A percentile compares a stretch with the other conserved stretches of the same genome.
These are phyloP conservation scores for Paraphoma sp. DNA, from an alignment of 2,329 filamentous ascomycete genomes.

Conservation along the genomic window DNA sequence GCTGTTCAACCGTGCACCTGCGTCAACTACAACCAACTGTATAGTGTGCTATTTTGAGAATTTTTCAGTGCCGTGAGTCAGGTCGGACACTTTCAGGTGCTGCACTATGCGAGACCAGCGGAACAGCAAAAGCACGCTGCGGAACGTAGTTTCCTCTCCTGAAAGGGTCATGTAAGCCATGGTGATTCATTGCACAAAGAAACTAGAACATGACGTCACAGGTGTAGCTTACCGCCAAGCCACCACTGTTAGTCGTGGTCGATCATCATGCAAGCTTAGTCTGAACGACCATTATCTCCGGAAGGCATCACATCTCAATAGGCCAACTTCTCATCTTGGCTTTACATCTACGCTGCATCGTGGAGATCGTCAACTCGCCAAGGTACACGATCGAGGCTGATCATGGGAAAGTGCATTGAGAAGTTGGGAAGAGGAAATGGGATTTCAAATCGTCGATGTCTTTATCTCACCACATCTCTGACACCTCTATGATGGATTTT, in stretches of 20 bases:
- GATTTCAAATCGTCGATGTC: background rate
- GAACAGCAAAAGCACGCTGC: too few species aligned
- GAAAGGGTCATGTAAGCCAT: too few species aligned
- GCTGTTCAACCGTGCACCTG: too few species aligned
- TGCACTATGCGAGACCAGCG: too few species aligned
- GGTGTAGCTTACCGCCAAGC: background rate
- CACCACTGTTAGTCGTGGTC: background rate
- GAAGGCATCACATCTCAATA: background rate
- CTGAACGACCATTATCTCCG: background rate
- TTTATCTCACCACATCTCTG: too few species aligned
- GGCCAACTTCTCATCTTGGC: background rate
- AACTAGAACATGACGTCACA: background rate
- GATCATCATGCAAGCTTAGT: background rate
- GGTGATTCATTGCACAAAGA: background rate
- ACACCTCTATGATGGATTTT: too few species aligned
- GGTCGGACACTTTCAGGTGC: too few species aligned
- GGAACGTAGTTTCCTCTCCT: too few species aligned
- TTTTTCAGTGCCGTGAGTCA: too few species aligned
- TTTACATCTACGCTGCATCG: background rate
- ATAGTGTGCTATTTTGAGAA: too few species aligned
- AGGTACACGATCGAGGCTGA: background rate
- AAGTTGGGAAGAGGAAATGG: background rate
- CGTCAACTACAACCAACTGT: too few species aligned
- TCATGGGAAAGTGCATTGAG: background rate
- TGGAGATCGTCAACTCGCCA: background rate